Conservation (phyloP, 2,329 filamentous ascomycete genomes). For the Aspergillus sp. region DNA sequence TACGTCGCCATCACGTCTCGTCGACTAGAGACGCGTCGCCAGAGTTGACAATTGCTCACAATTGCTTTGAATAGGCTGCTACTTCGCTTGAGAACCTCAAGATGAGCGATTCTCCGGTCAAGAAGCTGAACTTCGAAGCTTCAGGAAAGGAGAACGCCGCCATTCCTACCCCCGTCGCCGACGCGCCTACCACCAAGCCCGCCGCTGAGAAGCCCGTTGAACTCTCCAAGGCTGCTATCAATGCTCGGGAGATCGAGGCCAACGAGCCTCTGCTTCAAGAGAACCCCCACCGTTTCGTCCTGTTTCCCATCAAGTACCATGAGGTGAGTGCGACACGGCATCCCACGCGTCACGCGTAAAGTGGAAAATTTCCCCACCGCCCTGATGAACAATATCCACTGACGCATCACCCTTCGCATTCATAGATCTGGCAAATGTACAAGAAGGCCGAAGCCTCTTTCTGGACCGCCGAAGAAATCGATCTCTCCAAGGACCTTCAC, state of each 20-base stretch:
- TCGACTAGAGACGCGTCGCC: slow-evolving; percentile 37
- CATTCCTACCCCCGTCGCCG: slow-evolving; percentile 55
- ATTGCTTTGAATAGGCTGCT: slow-evolving; percentile 67
- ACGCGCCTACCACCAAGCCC: slow-evolving; percentile 62
- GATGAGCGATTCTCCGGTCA: slow-evolving; percentile 83
- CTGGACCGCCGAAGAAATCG: slow-evolving; percentile 99
- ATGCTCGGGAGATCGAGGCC: slow-evolving; percentile 70
- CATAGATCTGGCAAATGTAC: slow-evolving; percentile 99
- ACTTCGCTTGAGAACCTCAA: slow-evolving; percentile 85
- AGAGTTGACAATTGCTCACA: slow-evolving; percentile 42
- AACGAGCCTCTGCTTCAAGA: slow-evolving; percentile 92
- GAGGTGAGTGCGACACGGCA: slow-evolving; percentile 73
- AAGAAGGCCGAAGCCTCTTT: slow-evolving; percentile 99
- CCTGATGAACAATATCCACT: slow-evolving; percentile 34
- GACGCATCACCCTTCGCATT: slow-evolving; percentile 36
- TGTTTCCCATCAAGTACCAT: slow-evolving; percentile 99
- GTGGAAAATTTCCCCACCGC: slow-evolving; percentile 46
- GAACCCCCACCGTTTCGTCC: slow-evolving; percentile 93
- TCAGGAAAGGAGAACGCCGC: slow-evolving; percentile 81
- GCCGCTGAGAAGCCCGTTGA: slow-evolving; percentile 50
- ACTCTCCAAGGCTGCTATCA: slow-evolving; percentile 50
- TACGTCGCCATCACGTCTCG: slow-evolving; percentile 53
- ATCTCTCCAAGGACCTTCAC: slow-evolving; percentile 97
- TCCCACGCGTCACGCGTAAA: slow-evolving; percentile 69
- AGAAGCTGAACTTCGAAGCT: slow-evolving; percentile 80